These are phyloP conservation scores for Curvularia eragrostidis DNA, from an alignment of 2,329 filamentous ascomycete species.

Conservation along the genomic window DNA sequence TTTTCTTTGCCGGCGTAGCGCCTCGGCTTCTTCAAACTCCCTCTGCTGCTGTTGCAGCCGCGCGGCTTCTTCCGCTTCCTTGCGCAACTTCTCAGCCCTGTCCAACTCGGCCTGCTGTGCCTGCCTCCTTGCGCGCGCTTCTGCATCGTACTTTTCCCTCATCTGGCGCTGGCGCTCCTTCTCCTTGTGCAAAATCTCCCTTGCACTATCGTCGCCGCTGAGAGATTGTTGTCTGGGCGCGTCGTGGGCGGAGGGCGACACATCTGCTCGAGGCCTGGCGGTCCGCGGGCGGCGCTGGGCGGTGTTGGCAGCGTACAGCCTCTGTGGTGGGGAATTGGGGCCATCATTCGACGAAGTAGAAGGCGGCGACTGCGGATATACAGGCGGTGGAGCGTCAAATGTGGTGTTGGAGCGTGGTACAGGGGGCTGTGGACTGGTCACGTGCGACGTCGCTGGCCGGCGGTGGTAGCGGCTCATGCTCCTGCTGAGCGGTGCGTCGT, in stretches of 20 bases:
- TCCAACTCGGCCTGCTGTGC: slow-evolving; percentile 42
- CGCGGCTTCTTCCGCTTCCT: slow-evolving; percentile 41
- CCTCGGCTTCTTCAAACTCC: slow-evolving; percentile 40
- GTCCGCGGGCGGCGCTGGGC: slow-evolving; percentile 38
- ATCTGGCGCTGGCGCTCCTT: slow-evolving; percentile 40
- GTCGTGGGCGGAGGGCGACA: slow-evolving; percentile 26
- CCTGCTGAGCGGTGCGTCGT: slow-evolving; percentile 37
- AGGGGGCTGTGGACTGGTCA: slow-evolving; percentile 33
- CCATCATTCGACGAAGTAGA: slow-evolving; percentile 36
- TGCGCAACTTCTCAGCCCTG: slow-evolving; percentile 33
- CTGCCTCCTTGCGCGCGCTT: slow-evolving; percentile 40
- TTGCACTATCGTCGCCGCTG: slow-evolving; percentile 42
- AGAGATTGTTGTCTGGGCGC: slow-evolving; percentile 29
- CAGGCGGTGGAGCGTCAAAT: slow-evolving; percentile 20
- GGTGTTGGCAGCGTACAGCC: slow-evolving; percentile 27
- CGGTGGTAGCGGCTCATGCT: slow-evolving; percentile 54
- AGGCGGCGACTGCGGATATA: slow-evolving; percentile 18
- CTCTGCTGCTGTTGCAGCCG: slow-evolving; percentile 34
- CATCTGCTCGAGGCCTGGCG: slow-evolving; percentile 29
- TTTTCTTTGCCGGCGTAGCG: slow-evolving; percentile 36
- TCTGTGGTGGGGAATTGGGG: slow-evolving; percentile 36
- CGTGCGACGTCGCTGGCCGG: slow-evolving; percentile 38
- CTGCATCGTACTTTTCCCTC: slow-evolving; percentile 42
- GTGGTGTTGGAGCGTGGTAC: slow-evolving; percentile 35
- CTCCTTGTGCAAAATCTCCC: slow-evolving; percentile 42